A percentile compares a stretch with the other conserved stretches of the same genome.
phyloP scores from a whole-genome alignment of 2,329 filamentous ascomycete species.

The Karstenula rhodostoma region DNA sequence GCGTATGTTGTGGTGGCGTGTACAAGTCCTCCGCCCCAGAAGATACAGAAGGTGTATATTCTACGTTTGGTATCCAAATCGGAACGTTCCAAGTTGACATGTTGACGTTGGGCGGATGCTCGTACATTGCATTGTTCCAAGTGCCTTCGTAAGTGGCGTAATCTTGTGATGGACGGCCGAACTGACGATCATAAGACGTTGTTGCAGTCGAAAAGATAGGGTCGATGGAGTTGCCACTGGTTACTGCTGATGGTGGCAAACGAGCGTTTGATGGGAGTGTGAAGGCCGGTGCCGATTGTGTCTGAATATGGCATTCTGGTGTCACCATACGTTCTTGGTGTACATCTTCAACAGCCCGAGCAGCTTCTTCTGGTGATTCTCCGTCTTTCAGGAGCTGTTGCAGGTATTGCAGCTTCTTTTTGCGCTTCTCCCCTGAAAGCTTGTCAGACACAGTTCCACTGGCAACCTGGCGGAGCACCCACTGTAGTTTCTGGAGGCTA shows the following conservation, averaged over 20 bases:
- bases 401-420: conserved; percentile 47
- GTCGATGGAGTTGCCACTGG: conserved; percentile 19
- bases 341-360: conserved; percentile 24
- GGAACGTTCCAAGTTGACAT: conserved; percentile 30
- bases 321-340: conserved; percentile 28
- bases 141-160: conserved; percentile 23
- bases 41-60: conserved; percentile 17
- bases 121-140: conserved; percentile 30
- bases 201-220: conserved; percentile 19
- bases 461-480: conserved; percentile 17
- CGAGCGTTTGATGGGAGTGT: conserved; percentile 21
- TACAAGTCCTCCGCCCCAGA: conserved; percentile 25
- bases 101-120: conserved; percentile 22
- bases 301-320: conserved; percentile 21
- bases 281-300: conserved; percentile 15
- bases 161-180: conserved; percentile 20
- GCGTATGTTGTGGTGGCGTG: conserved; percentile 20
- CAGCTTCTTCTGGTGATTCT: conserved; percentile 22
- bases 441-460: conserved; percentile 16
- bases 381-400: conserved; percentile 43
- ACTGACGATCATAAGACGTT: conserved; percentile 23
- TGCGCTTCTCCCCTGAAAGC: conserved; percentile 45
- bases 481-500: conserved; percentile 50
- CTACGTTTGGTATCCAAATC: conserved; percentile 28
- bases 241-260: conserved; percentile 20